phyloP scores from a whole-genome alignment of 305 asterid genomes.

The Coffea humblotiana region DNA sequence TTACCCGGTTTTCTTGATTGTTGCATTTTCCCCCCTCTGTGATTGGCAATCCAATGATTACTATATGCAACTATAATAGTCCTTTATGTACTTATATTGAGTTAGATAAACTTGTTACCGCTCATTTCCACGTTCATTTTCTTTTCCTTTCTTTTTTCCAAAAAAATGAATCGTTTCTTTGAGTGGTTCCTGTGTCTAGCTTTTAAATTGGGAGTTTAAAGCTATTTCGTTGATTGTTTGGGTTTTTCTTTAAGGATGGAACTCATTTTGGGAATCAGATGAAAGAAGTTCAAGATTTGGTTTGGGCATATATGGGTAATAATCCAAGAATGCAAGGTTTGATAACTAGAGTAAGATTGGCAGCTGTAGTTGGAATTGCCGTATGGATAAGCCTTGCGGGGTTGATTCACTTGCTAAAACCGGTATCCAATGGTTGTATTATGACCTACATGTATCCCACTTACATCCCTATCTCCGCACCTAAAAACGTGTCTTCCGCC shows the following conservation, averaged over 20 bases:
- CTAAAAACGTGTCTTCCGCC: conserved; percentile 50
- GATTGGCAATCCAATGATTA: no score
- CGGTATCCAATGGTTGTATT: conserved; percentile 77
- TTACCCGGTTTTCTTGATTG: neutral
- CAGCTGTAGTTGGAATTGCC: conserved; percentile 44
- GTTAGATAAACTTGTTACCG: neutral
- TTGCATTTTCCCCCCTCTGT: no score
- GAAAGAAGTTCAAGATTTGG: conserved; percentile 22
- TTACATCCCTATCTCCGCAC: conserved; percentile 73
- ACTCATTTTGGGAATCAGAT: neutral
- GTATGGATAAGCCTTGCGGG: conserved; percentile 62
- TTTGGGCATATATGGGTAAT: conserved; percentile 16
- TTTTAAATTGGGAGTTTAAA: neutral
- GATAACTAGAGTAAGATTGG: conserved; percentile 48
- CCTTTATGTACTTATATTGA: neutral
- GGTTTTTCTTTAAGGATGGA: neutral
- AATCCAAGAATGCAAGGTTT: conserved; percentile 37
- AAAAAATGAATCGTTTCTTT: no score
- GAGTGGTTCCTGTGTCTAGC: neutral
- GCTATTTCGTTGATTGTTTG: neutral
- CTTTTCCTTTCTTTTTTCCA: neutral
- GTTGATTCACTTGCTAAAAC: conserved; percentile 56
- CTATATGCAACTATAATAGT: no score
- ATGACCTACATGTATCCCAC: conserved; percentile 99
- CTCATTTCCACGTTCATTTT: neutral